phyloP scores from a whole-genome alignment of 2,329 filamentous ascomycete species.

The Orbilia quercus region DNA sequence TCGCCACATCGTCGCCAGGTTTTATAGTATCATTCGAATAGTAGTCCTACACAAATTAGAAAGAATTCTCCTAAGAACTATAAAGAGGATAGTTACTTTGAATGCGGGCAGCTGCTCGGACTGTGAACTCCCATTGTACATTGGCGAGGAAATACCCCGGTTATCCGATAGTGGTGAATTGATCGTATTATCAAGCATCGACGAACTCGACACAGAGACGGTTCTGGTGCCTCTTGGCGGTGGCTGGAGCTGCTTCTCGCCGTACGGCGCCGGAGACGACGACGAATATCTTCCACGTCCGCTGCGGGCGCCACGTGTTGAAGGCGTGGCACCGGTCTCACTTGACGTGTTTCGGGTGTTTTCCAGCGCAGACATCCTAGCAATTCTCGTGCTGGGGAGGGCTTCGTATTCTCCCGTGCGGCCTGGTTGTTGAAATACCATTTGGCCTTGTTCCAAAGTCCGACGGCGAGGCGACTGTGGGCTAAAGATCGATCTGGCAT shows the following conservation, averaged over 20 bases:
- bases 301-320: constrained; percentile 66
- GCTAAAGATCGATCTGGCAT: constrained; percentile 73
- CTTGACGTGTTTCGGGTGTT: constrained; percentile 66
- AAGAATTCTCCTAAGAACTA: neutral
- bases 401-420: constrained; percentile 73
- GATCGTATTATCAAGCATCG: constrained; percentile 76
- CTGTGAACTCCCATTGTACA: constrained; percentile 84
- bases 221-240: constrained; percentile 71
- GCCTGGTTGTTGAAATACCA: constrained; percentile 60
- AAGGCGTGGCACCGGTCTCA: constrained; percentile 47
- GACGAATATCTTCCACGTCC: constrained; percentile 37
- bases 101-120: constrained; percentile 96
- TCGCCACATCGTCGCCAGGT: constrained; percentile 86
- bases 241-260: constrained; percentile 58
- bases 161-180: constrained; percentile 77
- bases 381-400: constrained; percentile 86
- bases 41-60: constrained; percentile 73
- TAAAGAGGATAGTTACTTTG: constrained; percentile 68
- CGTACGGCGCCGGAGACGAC: constrained; percentile 47
- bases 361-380: constrained; percentile 94
- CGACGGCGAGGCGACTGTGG: constrained; percentile 78
- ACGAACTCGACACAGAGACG: constrained; percentile 89
- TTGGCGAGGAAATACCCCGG: constrained; percentile 82
- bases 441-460: constrained; percentile 62
- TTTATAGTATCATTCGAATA: constrained; percentile 97